Evolutionary conservation across 2,329 filamentous ascomycete genomes (phyloP), one percentile per base, ranked within the genome.

Genomic region (Endoconidiophora laricicola): DNA sequence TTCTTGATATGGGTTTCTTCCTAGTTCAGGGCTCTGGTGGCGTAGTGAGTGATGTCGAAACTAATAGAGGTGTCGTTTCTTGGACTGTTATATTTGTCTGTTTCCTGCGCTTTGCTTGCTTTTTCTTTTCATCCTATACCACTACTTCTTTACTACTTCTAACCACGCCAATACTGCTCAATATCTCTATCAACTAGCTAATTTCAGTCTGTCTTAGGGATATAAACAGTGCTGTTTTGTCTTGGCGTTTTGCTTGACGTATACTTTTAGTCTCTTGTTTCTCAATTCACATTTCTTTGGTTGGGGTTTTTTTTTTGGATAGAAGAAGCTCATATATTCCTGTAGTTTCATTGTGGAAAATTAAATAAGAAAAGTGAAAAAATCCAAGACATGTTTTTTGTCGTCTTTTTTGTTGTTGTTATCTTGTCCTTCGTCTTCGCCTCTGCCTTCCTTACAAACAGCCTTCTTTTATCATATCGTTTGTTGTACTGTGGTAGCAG

Each of bases 301-400:
- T 18, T 20, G 4, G 37, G 24, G 23, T 2, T 26, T 40, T 10
- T 47, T 9, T 33, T 33, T 33, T 33, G 29, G 29, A 33, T 33
- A 33, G 29, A 33, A 33, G 29, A 33, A 33, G 12, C 29, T 33
- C 7, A 58, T 22, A 16, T 58, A 54, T 24, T 54, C 54, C 29
- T 33, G 12, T 33, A 33, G 29, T 33, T 33, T 33, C 29, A 33
- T 33, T 33, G 29, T 33, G 29, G 29, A 33, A 33, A 33, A 33
- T 6, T 9, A 33, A 22, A 56, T 56, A 6, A 55, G 54, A 23
- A 14, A 48, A n/a, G 24, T 14, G 12, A n/a, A 39, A 46, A 33
- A 33, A 33, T 9, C 29, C 29, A 33, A 9, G 29, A 33, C 29
- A 33, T 33, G 7, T 0, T 10, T 33, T 33, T 3, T 33, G 29